Percentiles rank a stretch among this genome's conserved stretches.
Conservation (phyloP, 306 rosid genomes). For the Fragaria ananassa region DNA sequence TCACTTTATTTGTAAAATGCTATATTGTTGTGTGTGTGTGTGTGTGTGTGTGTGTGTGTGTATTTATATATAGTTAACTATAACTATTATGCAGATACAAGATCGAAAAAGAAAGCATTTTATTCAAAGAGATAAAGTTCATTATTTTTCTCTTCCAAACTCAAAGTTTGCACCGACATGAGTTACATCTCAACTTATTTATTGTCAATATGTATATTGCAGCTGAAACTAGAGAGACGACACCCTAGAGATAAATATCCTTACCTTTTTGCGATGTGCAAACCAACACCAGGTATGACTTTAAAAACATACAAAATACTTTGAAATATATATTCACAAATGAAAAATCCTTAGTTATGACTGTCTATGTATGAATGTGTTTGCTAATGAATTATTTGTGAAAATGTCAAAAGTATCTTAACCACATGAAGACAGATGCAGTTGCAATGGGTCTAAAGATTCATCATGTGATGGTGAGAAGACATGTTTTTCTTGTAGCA, state of each 20-base stretch:
- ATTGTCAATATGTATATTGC: conserved; percentile 3
- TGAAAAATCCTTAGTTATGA: not conserved
- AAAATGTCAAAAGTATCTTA: conserved; percentile 14
- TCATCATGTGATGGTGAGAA: conserved; percentile 13
- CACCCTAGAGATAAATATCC: conserved; percentile 35
- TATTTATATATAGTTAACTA: not conserved
- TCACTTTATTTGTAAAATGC: not conserved
- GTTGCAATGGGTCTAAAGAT: conserved; percentile 7
- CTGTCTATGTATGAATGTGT: not conserved
- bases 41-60: too few relatives aligned
- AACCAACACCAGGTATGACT: conserved; percentile 34
- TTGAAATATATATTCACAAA: not conserved
- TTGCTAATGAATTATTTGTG: not conserved
- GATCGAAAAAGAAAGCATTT: conserved; percentile 45
- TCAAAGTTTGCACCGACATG: not conserved
- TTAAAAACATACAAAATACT: not conserved
- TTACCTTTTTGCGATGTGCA: conserved; percentile 51
- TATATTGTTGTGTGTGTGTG: not conserved
- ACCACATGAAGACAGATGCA: conserved; percentile 19
- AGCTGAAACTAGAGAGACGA: conserved; percentile 44
- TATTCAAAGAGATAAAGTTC: conserved; percentile 34
- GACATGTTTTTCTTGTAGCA: conserved; percentile 18
- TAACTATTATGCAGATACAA: conserved; percentile 39
- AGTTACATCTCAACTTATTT: not conserved
- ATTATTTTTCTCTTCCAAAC: not conserved